These are phyloP conservation scores for Anthracocystis panici-leucophaei DNA, from an alignment of 1,284 basidiomycete genomes.

Conservation along the genomic window DNA sequence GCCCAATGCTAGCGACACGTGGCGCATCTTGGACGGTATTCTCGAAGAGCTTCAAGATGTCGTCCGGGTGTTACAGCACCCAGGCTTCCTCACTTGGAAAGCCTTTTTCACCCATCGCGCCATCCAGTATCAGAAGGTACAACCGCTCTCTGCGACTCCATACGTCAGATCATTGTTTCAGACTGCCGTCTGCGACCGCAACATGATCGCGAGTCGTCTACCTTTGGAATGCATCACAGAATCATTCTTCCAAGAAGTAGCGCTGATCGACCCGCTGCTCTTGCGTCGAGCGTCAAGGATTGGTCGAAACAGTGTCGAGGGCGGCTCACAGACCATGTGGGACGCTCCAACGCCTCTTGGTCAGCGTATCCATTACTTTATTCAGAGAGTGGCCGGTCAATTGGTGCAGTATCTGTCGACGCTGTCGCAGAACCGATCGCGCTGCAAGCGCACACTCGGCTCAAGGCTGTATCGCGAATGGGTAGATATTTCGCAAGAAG, in stretches of 20 bases:
- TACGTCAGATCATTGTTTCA: conserved; percentile 48
- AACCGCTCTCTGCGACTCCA: conserved; percentile 26
- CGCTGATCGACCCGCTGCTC: conserved; percentile 43
- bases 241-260: conserved; percentile 45
- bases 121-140: conserved; percentile 25
- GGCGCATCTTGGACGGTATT: conserved; percentile 73
- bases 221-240: conserved; percentile 46
- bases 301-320: conserved; percentile 37
- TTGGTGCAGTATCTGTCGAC: conserved; percentile 49
- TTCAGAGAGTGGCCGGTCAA: conserved; percentile 44
- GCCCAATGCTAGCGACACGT: conserved; percentile 74
- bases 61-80: conserved; percentile 30
- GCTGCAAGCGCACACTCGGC: conserved; percentile 48
- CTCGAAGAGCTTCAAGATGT: conserved; percentile 75
- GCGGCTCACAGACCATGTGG: conserved; percentile 28
- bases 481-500: conserved; percentile 48
- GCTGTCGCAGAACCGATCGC: conserved; percentile 55
- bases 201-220: conserved; percentile 46
- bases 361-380: conserved; percentile 41
- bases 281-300: conserved; percentile 33
- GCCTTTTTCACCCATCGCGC: conserved; percentile 44
- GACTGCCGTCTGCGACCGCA: conserved; percentile 48
- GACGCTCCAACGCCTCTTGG: conserved; percentile 34
- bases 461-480: conserved; percentile 48
- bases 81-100: conserved; percentile 39